A percentile compares a stretch with the other conserved stretches of the same genome.
These are phyloP conservation scores for Penicillium sp. DNA, from an alignment of 2,329 filamentous ascomycete species.

Conservation along the genomic window DNA sequence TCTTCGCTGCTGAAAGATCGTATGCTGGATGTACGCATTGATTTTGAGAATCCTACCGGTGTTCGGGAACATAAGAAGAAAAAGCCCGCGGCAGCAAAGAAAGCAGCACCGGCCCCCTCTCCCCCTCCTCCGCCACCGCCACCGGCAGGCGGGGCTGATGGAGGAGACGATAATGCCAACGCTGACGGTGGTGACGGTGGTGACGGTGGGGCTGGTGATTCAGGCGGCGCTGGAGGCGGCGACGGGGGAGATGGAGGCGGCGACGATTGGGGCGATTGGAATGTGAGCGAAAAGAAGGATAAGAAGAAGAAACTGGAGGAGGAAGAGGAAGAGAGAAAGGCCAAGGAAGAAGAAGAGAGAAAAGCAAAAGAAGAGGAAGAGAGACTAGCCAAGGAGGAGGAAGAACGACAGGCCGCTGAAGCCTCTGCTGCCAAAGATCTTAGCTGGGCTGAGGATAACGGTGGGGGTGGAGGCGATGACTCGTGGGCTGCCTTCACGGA, in stretches of 20 bases:
- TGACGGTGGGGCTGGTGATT: constrained; percentile 33
- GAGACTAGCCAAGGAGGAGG: constrained; percentile 25
- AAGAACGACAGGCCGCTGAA: constrained; percentile 32
- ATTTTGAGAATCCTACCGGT: constrained; percentile 27
- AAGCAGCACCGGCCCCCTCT: constrained; percentile 14
- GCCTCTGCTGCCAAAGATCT: constrained; percentile 36
- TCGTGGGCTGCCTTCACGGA: constrained; percentile 53
- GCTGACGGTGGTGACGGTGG: constrained; percentile 37
- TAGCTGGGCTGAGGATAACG: constrained; percentile 48
- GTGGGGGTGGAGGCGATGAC: constrained; percentile 46
- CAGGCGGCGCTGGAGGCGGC: constrained; percentile 31
- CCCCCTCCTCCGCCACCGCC: constrained; percentile 4
- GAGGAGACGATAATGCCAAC: constrained; percentile 41
- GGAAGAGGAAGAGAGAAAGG: constrained; percentile 33
- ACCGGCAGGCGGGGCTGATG: constrained; percentile 33
- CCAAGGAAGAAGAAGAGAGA: constrained; percentile 30
- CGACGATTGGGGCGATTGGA: constrained; percentile 45
- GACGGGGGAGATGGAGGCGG: constrained; percentile 35
- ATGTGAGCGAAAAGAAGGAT: constrained; percentile 30
- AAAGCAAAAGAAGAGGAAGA: constrained; percentile 31
- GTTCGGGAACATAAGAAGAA: constrained; percentile 41
- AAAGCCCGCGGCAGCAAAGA: constrained; percentile 23
- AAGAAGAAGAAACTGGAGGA: constrained; percentile 32
- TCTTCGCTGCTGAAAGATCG: constrained; percentile 12
- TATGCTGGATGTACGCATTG: constrained; percentile 19